Conservation (phyloP, 2,329 filamentous ascomycete genomes). For the Onygenales sp. region DNA sequence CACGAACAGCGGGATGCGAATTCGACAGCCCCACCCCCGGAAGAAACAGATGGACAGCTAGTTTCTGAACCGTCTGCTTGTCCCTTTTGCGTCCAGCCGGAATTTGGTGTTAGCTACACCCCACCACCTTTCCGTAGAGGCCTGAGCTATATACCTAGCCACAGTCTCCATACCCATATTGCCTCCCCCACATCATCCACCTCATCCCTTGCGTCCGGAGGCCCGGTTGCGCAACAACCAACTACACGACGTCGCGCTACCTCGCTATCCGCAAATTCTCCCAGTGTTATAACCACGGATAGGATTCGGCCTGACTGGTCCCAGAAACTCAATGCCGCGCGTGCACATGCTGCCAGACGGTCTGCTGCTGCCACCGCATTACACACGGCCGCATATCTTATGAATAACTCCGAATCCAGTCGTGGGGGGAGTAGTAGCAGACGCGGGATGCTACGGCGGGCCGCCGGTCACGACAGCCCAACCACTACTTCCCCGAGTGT, state of each 20-base stretch:
- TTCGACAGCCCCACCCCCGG: slow-evolving; percentile 23
- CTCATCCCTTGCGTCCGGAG: slow-evolving; percentile 61
- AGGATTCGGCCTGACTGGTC: slow-evolving; percentile 90
- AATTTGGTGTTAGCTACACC: slow-evolving; percentile 94
- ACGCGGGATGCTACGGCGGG: slow-evolving; percentile 38
- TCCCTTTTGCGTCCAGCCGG: slow-evolving; percentile 88
- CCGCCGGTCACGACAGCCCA: slow-evolving; percentile 27
- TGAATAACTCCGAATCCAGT: slow-evolving; percentile 51
- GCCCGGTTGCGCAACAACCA: slow-evolving; percentile 25
- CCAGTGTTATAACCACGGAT: slow-evolving; percentile 86
- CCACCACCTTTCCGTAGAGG: slow-evolving; percentile 82
- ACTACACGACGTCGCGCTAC: slow-evolving; percentile 49
- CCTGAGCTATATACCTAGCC: slow-evolving; percentile 55
- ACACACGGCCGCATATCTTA: slow-evolving; percentile 88
- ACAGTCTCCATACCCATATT: slow-evolving; percentile 40
- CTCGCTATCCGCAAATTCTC: slow-evolving; percentile 70
- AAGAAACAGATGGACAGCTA: slow-evolving; percentile 50
- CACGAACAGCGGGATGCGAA: slow-evolving; percentile 47
- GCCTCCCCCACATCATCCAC: slow-evolving; percentile 76
- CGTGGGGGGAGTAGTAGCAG: slow-evolving; percentile 51
- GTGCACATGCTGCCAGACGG: slow-evolving; percentile 73
- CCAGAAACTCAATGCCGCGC: slow-evolving; percentile 74
- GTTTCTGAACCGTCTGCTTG: slow-evolving; percentile 88
- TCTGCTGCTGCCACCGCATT: slow-evolving; percentile 89
- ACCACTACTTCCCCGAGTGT: slow-evolving; percentile 30